A percentile compares a stretch with the other conserved stretches of the same genome.
Evolutionary conservation across 1,284 basidiomycete genomes (phyloP).

Genomic region (Hypsizygus ulmarius): DNA sequence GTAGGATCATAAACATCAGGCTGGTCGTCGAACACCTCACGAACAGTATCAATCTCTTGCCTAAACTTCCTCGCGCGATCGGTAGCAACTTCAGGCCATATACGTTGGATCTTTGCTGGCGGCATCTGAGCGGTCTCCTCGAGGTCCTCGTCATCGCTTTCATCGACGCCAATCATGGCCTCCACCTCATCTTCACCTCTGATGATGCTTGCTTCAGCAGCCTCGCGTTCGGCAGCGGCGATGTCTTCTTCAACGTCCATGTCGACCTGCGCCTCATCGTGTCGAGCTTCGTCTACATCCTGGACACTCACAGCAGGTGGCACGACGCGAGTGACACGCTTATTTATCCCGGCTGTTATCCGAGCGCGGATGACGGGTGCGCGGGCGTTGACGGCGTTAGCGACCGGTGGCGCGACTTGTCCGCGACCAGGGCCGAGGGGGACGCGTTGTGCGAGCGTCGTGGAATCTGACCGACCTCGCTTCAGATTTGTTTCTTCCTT

Average conservation of each 20-base stretch:
- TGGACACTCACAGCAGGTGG: constrained; percentile 26
- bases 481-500: constrained; percentile 57
- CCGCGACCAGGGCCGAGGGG: constrained; percentile 58
- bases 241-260: constrained; percentile 63
- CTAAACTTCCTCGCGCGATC: constrained; percentile 54
- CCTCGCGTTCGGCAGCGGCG: constrained; percentile 27
- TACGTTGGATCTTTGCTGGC: constrained; percentile 41
- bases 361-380: constrained; percentile 38
- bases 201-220: constrained; percentile 32
- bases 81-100: constrained; percentile 72
- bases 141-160: constrained; percentile 41
- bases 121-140: constrained; percentile 24
- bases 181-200: constrained; percentile 57
- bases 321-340: constrained; percentile 38
- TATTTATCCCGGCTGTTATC: constrained; percentile 35
- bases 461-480: constrained; percentile 61
- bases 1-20: constrained; percentile 88
- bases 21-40: constrained; percentile 73
- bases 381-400: constrained; percentile 37
- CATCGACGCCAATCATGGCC: constrained; percentile 50
- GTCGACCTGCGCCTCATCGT: constrained; percentile 43
- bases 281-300: constrained; percentile 35
- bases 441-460: constrained; percentile 59
- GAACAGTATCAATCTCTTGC: constrained; percentile 64
- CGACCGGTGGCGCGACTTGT: constrained; percentile 39